Evolutionary conservation across 1,284 basidiomycete genomes (phyloP).

Genomic region (Ustilago vetiveriae): DNA sequence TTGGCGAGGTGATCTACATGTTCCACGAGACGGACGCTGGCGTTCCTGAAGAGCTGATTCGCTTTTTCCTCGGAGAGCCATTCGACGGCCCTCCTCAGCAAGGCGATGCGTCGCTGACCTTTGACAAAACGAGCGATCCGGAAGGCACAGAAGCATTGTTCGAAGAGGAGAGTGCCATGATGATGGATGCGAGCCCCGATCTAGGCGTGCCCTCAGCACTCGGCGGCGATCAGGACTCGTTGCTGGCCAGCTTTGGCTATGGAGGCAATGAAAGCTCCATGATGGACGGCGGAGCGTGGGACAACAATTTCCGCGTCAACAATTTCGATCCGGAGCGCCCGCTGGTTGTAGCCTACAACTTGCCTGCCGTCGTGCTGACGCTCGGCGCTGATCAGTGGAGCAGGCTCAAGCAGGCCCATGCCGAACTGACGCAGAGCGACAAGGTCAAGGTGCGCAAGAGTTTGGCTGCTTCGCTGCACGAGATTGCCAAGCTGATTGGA

Average conservation of each 20-base stretch:
- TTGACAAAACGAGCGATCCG: conserved; percentile 45
- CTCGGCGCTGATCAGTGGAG: conserved; percentile 80
- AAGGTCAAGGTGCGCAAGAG: conserved; percentile 76
- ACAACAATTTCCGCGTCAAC: conserved; percentile 38
- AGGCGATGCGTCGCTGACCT: conserved; percentile 39
- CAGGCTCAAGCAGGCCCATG: conserved; percentile 78
- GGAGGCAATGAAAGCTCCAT: conserved; percentile 41
- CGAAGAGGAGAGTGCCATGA: conserved; percentile 38
- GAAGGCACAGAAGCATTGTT: conserved; percentile 40
- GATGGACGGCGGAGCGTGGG: conserved; percentile 38
- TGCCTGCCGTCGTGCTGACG: conserved; percentile 88
- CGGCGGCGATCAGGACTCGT: conserved; percentile 26
- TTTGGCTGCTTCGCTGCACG: conserved; percentile 86
- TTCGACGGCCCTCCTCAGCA: conserved; percentile 53
- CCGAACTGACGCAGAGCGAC: conserved; percentile 73
- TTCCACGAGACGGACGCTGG: conserved; percentile 75
- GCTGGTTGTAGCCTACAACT: conserved; percentile 90
- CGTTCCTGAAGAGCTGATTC: conserved; percentile 79
- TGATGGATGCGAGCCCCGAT: conserved; percentile 25
- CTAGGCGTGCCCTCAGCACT: conserved; percentile 16
- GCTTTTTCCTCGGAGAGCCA: conserved; percentile 77
- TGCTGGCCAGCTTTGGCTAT: conserved; percentile 49
- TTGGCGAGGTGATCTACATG: conserved; percentile 89
- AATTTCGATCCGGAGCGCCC: conserved; percentile 75
- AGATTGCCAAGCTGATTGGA: conserved; percentile 86